A percentile compares a stretch with the other conserved stretches of the same genome.
Conservation (phyloP, 2,329 filamentous ascomycete species). For the Pseudogymnoascus destructans region DNA sequence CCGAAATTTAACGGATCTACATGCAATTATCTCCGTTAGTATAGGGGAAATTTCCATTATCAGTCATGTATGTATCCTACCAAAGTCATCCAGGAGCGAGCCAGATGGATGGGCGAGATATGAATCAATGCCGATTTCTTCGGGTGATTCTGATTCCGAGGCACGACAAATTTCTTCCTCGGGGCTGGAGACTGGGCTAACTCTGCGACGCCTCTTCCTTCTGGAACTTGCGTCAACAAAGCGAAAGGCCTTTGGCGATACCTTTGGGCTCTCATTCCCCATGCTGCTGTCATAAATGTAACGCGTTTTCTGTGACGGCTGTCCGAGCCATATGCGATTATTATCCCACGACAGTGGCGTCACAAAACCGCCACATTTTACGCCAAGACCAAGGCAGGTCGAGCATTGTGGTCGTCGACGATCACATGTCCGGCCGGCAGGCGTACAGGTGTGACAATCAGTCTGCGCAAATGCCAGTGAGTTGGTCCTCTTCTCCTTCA, state of each 20-base stretch:
- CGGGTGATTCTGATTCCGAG: neutral
- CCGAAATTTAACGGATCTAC: neutral
- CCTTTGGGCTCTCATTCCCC: neutral
- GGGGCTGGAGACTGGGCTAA: neutral
- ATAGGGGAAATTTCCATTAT: neutral
- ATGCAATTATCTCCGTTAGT: neutral
- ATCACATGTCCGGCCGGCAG: slow-evolving; percentile 17
- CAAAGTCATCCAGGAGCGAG: neutral
- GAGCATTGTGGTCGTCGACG: slow-evolving; percentile 19
- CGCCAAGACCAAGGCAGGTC: slow-evolving; percentile 16
- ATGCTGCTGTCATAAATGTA: neutral
- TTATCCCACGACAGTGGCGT: slow-evolving; percentile 15
- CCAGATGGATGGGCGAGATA: neutral
- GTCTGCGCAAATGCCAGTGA: slow-evolving; percentile 19
- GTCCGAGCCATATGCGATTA: slow-evolving; percentile 9
- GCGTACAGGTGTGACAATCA: slow-evolving; percentile 21
- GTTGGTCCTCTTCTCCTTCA: slow-evolving; percentile 24
- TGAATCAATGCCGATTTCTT: neutral
- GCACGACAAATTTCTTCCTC: neutral
- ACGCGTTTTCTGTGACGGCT: neutral
- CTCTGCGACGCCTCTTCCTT: slow-evolving; percentile 4
- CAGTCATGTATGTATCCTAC: neutral
- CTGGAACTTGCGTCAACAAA: neutral
- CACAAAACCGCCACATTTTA: slow-evolving; percentile 15
- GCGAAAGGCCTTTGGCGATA: neutral